Evolutionary conservation across 2,329 filamentous ascomycete genomes (phyloP), one percentile per base, ranked within the genome.

Genomic region (Aspergillus uvarum): DNA sequence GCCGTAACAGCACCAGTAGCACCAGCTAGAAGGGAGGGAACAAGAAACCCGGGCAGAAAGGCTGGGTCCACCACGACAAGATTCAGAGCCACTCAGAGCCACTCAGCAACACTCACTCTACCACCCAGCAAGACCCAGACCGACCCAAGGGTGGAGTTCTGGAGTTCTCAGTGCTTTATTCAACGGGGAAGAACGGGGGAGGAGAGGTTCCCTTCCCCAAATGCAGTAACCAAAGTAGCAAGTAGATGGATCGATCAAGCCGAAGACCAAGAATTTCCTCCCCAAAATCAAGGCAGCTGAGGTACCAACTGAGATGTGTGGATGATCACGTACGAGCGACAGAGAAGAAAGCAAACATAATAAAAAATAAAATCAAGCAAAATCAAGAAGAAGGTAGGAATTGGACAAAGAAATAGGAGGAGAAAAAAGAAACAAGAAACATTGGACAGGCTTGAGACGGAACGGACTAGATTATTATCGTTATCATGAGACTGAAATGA

Each of bases 401-500:
- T 8, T 29, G 11, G 38, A 24, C 35, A 54, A 24, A 54, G 22
- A 24, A 11, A 54, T 29, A 35, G 32, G 32, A 35, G 12, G 5
- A 35, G 4, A 35, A 35, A 44, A 16, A 19, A 44, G 38, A 44
- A 44, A 44, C 26, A 44, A 44, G 38, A 44, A 44, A 44, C 38
- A 16, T 16, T 44, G 38, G 38, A 19, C 16, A 19, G 38, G 38
- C 5, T 44, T 44, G 14, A 44, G 38, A 44, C 38, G 38, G 16
- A 6, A 4, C 3, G 32, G 14, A 35, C 14, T 35, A 12, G 4
- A 16, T 31, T 32, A 35, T 16, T 22, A 47, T 32, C 47, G 16
- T 16, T 22, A 47, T 32, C 47, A 55, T 47, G 42, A 55, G 47
- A 55, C 42, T 44, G 16, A 47, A 42, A 48, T 55, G 53, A 55